Base-by-base conservation (phyloP, 2,329 filamentous ascomycete genomes). In the Microsporum canis region DNA sequence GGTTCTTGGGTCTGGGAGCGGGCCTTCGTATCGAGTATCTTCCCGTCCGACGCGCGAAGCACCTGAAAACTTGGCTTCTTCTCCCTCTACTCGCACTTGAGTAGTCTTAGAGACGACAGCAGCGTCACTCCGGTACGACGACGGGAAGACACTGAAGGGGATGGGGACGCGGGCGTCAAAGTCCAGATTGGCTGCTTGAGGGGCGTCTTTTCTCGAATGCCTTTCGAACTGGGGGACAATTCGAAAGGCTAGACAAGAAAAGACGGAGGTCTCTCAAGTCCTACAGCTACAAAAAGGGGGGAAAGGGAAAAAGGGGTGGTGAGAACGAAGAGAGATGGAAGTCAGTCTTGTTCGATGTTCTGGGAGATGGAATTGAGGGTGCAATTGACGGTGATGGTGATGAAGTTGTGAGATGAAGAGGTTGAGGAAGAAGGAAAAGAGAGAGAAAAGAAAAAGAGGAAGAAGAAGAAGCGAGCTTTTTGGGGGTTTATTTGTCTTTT, bases 131-230 rank as follows among this genome's bases (percentile, higher is more conserved):
- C 88, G 85, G 85, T 96, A 97, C 80, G 91, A 89, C 79, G 91
- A 96, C 83, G 92, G 92, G 86, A 97, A 96, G 88, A 96, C 88
- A 89, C 91, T 96, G 87, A 96, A 95, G 82, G 92, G 92, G 81
- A 97, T 94, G 84, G 92, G 90, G 80, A 96, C 89, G 80, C 91
- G 89, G 81, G 91, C 91, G 88, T 96, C 91, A 94, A 95, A 96
- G 89, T 96, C 91, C 91, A 96, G 91, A 83, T 90, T 96, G 89
- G 82, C 89, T 88, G 88, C 86, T 86, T 88, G 85, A 80, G 76
- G 77, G 78, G 79, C 80, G 85, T 80, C 84, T 82, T 82, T 85
- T 86, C 86, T 89, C 84, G 83, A 84, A 84, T 74, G 71, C 71
- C 74, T 76, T 75, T 74, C 74, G 74, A 76, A 76, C 70, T 75